Evolutionary conservation across 768 basidiomycete species (phyloP), one percentile per base, ranked within the genome.

Genomic region (Hypholoma fasciculare): DNA sequence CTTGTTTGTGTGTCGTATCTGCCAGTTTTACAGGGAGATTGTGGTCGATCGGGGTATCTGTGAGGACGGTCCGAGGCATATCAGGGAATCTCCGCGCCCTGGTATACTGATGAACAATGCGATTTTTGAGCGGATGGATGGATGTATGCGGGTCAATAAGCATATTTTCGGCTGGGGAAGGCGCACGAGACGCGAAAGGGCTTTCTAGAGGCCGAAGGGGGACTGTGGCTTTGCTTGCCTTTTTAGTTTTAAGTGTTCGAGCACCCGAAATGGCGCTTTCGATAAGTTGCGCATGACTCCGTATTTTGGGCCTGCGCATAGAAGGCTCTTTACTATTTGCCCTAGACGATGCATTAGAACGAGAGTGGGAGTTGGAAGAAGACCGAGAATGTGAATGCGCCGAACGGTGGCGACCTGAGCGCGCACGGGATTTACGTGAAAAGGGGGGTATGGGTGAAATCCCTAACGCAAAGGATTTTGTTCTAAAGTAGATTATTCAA

Each of bases 111-210:
- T 53, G 40, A 14, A 37, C 55, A 8, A 49, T 13, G 2, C 44
- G 14, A 4, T 16, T 42, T 36, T 39, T 27, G 16, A 16, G 37
- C 36, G 52, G 49, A 48, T 26, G 14, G 16, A 51, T 54, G 17
- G 47, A n/a, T 61, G 55, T 62, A 61, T 62, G 60, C 63, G 54
- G 49, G 14, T 57, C 40, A 30, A n/a, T n/a, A 6, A 16, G 14
- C 17, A 13, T 56, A 37, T 38, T 39, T 17, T 37, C 26, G 9
- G 58, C 54, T 5, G 71, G 69, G 8, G 71, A 69, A 13, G 67
- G 64, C 8, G 67, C 67, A 9, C 67, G 60, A 13, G 71, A 68
- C 16, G 64, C 56, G 38, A 69, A 70, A 2, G 71, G 69, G 57
- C 69, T 68, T 7, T 63, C 71, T 8, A 72, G 65, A 20, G 61